Evolutionary conservation across 1,139 yeast genomes (phyloP).

Genomic region (Blastobotrys proliferans): DNA sequence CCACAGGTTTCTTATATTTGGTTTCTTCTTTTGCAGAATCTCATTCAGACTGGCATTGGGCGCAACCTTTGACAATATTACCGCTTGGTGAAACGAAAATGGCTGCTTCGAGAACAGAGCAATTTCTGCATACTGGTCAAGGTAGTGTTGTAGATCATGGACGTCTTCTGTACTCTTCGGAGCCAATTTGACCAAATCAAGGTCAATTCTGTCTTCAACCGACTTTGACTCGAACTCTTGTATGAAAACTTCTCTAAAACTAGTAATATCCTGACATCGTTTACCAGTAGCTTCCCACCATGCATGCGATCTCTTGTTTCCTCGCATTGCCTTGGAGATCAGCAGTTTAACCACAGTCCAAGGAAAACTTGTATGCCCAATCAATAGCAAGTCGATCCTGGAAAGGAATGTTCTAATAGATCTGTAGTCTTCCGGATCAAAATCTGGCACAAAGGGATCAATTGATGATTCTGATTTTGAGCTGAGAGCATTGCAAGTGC

Average conservation of each 20-base stretch:
- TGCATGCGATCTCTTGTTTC: neutral
- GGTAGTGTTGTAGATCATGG: slow-evolving; percentile 4
- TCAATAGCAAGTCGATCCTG: slow-evolving; percentile 9
- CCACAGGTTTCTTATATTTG: slow-evolving; percentile 7
- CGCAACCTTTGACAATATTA: slow-evolving; percentile 11
- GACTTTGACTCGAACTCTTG: slow-evolving; percentile 8
- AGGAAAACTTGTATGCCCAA: slow-evolving; percentile 9
- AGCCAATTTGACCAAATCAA: slow-evolving; percentile 9
- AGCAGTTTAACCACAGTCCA: slow-evolving; percentile 12
- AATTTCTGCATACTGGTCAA: slow-evolving; percentile 12
- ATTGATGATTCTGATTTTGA: neutral
- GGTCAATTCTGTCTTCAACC: slow-evolving; percentile 10
- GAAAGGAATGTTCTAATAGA: slow-evolving; percentile 12
- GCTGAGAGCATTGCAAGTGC: neutral
- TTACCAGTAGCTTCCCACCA: slow-evolving; percentile 12
- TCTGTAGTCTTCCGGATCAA: slow-evolving; percentile 12
- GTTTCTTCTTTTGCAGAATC: neutral
- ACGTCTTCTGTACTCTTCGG: neutral
- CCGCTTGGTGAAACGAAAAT: slow-evolving; percentile 11
- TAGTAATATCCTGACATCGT: neutral
- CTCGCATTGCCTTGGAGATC: slow-evolving; percentile 6
- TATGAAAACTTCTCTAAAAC: slow-evolving; percentile 3
- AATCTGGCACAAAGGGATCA: slow-evolving; percentile 11
- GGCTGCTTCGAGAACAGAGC: slow-evolving; percentile 10
- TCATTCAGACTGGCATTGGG: slow-evolving; percentile 2